A percentile compares a stretch with the other conserved stretches of the same genome.
phyloP scores from a whole-genome alignment of 1,284 basidiomycete species.

The Malassezia japonica region DNA sequence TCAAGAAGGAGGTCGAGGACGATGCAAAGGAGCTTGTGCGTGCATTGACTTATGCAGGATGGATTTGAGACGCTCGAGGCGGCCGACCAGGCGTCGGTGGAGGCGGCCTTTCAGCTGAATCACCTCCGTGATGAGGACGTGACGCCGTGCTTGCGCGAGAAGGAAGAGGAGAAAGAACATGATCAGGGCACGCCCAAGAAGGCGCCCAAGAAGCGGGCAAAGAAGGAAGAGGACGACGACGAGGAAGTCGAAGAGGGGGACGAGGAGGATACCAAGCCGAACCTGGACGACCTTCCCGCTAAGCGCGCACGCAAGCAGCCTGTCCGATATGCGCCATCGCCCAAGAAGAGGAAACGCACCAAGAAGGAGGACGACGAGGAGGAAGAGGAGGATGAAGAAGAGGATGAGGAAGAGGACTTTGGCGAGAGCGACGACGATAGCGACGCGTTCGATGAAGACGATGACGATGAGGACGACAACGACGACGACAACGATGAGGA shows the following conservation, averaged over 20 bases:
- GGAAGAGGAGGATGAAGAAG: background rate
- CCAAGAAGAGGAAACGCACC: slow-evolving; percentile 18
- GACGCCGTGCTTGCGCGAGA: slow-evolving; percentile 8
- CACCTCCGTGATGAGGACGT: slow-evolving; percentile 12
- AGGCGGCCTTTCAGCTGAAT: slow-evolving; percentile 12
- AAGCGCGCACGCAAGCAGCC: slow-evolving; percentile 9
- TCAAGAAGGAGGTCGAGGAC: slow-evolving; percentile 6
- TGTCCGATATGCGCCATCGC: background rate
- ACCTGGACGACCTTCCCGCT: slow-evolving; percentile 6
- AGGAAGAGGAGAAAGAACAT: background rate
- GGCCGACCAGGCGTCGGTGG: slow-evolving; percentile 9
- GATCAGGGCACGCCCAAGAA: no score
- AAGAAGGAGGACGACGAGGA: slow-evolving; percentile 2
- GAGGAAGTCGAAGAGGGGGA: background rate
- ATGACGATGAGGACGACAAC: slow-evolving; percentile 1
- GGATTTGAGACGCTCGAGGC: slow-evolving; percentile 12
- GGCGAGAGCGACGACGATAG: background rate
- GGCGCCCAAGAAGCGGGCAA: background rate
- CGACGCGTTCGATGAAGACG: slow-evolving; percentile 2
- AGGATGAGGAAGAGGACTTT: background rate
- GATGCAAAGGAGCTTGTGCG: slow-evolving; percentile 12
- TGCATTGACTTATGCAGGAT: slow-evolving; percentile 1
- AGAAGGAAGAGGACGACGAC: background rate
- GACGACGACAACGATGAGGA: slow-evolving; percentile 1
- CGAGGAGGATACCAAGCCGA: slow-evolving; percentile 1